phyloP scores from a whole-genome alignment of 106 monocot genomes.

The Narthecium ossifragum region DNA sequence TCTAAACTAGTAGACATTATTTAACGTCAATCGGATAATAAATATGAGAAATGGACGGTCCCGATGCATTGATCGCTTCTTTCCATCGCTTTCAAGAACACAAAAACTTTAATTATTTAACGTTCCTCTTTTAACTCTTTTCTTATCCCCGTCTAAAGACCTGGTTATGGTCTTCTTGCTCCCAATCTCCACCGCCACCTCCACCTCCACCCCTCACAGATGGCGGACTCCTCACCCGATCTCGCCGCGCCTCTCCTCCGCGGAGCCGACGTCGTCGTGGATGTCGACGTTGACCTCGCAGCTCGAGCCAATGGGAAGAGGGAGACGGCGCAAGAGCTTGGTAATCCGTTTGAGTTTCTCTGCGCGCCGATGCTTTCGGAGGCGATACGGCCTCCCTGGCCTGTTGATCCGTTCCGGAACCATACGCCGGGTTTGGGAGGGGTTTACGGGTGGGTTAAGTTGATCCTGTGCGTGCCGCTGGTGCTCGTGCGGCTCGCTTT shows the following conservation, averaged over 20 bases:
- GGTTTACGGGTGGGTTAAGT: conserved; percentile 58
- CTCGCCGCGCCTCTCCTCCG: not conserved
- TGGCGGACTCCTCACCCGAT: too few species aligned
- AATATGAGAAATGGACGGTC: too few species aligned
- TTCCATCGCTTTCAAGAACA: not conserved
- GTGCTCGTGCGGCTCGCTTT: conserved; percentile 42
- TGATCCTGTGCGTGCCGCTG: conserved; percentile 42
- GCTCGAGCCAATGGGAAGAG: too few species aligned
- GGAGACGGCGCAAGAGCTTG: not conserved
- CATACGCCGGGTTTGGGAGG: conserved; percentile 46
- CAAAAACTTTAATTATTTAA: not conserved
- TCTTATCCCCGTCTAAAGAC: too few species aligned
- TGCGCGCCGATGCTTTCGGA: conserved; percentile 20
- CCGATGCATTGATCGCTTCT: too few species aligned
- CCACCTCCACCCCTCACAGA: not conserved
- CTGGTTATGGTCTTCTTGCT: not conserved
- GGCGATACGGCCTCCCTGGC: conserved; percentile 19
- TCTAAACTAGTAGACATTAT: too few species aligned
- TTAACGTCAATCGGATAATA: too few species aligned
- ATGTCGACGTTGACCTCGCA: too few species aligned
- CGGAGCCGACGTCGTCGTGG: not conserved
- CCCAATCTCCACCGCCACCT: not conserved
- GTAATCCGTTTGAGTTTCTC: conserved; percentile 62
- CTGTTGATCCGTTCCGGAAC: conserved; percentile 86
- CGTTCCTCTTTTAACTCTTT: not conserved